Percentiles rank a stretch among this genome's conserved stretches.
These are phyloP conservation scores for Penicillium sp. DNA, from an alignment of 2,329 filamentous ascomycete genomes.

Conservation along the genomic window DNA sequence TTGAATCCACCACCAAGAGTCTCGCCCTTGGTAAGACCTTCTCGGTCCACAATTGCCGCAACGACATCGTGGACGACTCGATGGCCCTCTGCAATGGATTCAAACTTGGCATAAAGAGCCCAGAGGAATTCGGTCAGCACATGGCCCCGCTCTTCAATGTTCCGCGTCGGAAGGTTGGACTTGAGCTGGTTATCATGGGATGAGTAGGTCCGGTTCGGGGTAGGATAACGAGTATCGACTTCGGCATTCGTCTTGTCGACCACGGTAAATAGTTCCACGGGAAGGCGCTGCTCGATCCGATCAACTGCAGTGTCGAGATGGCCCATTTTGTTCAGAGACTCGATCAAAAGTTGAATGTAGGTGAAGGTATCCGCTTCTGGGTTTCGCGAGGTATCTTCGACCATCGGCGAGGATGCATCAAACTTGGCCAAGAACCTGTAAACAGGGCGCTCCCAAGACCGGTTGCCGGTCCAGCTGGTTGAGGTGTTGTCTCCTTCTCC, in stretches of 20 bases:
- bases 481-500: constrained; percentile 35
- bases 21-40: constrained; percentile 63
- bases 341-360: constrained; percentile 83
- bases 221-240: constrained; percentile 89
- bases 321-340: constrained; percentile 85
- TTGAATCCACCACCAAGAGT: constrained; percentile 84
- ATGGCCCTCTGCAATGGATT: constrained; percentile 93
- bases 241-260: constrained; percentile 95
- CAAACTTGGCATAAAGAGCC: constrained; percentile 93
- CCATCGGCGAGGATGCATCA: constrained; percentile 57
- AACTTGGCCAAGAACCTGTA: constrained; percentile 58
- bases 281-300: constrained; percentile 85
- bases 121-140: constrained; percentile 89
- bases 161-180: constrained; percentile 62
- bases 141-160: constrained; percentile 74
- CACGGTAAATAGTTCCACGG: constrained; percentile 88
- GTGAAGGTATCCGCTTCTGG: constrained; percentile 94
- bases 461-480: constrained; percentile 30
- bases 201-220: constrained; percentile 58
- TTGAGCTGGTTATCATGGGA: constrained; percentile 45
- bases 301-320: constrained; percentile 83
- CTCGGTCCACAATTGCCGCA: constrained; percentile 77
- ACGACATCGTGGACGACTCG: constrained; percentile 91
- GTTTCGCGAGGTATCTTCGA: constrained; percentile 88
- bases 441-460: constrained; percentile 54